These are phyloP conservation scores for Aureobasidium lini DNA, from an alignment of 2,329 filamentous ascomycete species.

Conservation along the genomic window DNA sequence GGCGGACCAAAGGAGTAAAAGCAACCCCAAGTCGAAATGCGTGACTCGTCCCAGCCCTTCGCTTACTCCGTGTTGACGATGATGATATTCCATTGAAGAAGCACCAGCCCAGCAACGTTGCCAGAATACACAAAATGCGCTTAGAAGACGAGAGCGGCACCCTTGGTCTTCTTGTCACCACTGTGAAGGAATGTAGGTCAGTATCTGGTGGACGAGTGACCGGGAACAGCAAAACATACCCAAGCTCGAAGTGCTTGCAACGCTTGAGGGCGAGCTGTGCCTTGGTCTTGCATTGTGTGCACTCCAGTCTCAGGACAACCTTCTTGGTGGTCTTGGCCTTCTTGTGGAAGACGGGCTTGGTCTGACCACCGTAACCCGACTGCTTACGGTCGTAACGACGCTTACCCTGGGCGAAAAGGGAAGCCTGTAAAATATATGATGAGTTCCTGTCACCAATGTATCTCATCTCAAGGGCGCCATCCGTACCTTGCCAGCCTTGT, in stretches of 20 bases:
- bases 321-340: conserved; percentile 99
- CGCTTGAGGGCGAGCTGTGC: conserved; percentile 96
- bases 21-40: conserved; percentile 12
- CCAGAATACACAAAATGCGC: conserved; percentile 34
- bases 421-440: conserved; percentile 51
- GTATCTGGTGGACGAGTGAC: conserved; percentile 33
- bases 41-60: conserved; percentile 13
- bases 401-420: conserved; percentile 97
- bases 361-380: conserved; percentile 99
- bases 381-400: conserved; percentile 99
- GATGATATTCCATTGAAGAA: conserved; percentile 8
- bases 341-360: conserved; percentile 99
- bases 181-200: conserved; percentile 41
- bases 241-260: conserved; percentile 99
- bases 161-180: conserved; percentile 99
- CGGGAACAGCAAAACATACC: conserved; percentile 53
- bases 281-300: conserved; percentile 97
- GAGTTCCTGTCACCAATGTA: not conserved
- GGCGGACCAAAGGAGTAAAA: conserved; percentile 11
- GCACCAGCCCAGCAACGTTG: conserved; percentile 12
- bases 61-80: conserved; percentile 12
- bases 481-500: conserved; percentile 86
- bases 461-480: not conserved
- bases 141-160: conserved; percentile 99
- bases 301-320: conserved; percentile 97